phyloP scores from a whole-genome alignment of 352 stramenopile species.

The Phytopythium cucurbitacearum region DNA sequence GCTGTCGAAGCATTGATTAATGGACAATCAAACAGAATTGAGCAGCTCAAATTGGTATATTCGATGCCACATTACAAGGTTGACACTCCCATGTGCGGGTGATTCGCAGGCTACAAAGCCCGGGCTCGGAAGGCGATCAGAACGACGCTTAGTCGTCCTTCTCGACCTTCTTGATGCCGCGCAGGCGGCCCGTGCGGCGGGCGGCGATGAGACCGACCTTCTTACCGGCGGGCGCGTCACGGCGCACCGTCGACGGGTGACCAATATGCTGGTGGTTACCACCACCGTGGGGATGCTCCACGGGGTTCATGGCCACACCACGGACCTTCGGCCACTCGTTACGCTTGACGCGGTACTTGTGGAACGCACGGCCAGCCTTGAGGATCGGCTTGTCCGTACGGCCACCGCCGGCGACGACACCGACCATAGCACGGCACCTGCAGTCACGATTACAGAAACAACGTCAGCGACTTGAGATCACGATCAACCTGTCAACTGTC shows the following conservation, averaged over 20 bases:
- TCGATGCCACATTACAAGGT: constrained; percentile 21
- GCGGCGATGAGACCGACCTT: constrained; percentile 99
- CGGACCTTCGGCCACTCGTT: constrained; percentile 99
- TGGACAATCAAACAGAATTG: constrained; percentile 3
- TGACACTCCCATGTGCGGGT: constrained; percentile 36
- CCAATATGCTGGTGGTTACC: constrained; percentile 99
- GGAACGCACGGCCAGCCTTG: constrained; percentile 96
- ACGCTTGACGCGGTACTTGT: constrained; percentile 98
- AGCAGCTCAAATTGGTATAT: background rate
- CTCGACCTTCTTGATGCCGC: constrained; percentile 97
- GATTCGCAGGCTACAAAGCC: too few relatives aligned
- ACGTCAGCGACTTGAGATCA: constrained; percentile 19
- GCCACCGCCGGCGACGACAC: constrained; percentile 97
- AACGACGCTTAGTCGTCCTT: constrained; percentile 75
- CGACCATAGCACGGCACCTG: constrained; percentile 94
- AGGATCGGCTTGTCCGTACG: constrained; percentile 99
- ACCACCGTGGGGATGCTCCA: constrained; percentile 99
- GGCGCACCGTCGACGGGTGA: constrained; percentile 96
- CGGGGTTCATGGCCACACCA: constrained; percentile 99
- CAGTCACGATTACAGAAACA: constrained; percentile 13
- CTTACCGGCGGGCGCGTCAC: constrained; percentile 94
- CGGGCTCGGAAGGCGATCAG: background rate
- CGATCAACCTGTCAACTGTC: constrained; percentile 7
- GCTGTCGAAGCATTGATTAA: constrained; percentile 17
- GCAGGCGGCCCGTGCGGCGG: constrained; percentile 95